Evolutionary conservation across 371 early-diverging fungal species (phyloP), one percentile per base, ranked within the genome.

Genomic region (Mucor velutinosus): DNA sequence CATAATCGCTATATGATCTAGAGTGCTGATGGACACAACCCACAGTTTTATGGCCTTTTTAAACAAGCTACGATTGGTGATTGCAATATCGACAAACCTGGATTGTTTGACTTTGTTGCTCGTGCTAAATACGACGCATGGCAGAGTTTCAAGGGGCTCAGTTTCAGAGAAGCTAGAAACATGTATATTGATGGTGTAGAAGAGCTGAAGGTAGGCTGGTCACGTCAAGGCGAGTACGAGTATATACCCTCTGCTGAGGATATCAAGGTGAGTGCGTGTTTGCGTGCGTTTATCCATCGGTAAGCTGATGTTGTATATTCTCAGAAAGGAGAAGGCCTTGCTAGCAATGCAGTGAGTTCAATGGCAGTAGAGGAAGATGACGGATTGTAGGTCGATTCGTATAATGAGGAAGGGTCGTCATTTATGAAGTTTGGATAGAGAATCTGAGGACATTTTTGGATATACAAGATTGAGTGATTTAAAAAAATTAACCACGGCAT

Each of bases 41-140:
- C 43, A 15, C 61, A 84, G 84, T 70, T 84, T 35, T 84, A 84
- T 70, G 76, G 76, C 12, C 69, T 80, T 12, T 84, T 76, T 67
- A 84, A 84, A 61, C 84, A 84, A 73, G 76, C 80, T 14, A 84
- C 77, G 2, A 61, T 77, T 45, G 84, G 84, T 8, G 80, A 81
- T 41, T 73, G 74, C 53, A 73, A 76, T 62, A 72, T 43, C 2
- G 58, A 68, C 1, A 81, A 72, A 53, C 84, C 84, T 15, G 66
- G 67, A 27, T 58, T 84, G 25, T 78, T 84, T 62, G 82, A 84
- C 30, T 81, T 84, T 72, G 79, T 78, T 6, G 78, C 64, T 4
- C 76, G 84, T 17, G 84, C 84, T 1, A 84, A 84, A 43, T 84
- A 82, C 79, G 82, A 84, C 65, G 84, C 84, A 4, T 84, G 84